Evolutionary conservation across 2,329 filamentous ascomycete species (phyloP), one percentile per base, ranked within the genome.

Genomic region (Aspergillus uvarum): DNA sequence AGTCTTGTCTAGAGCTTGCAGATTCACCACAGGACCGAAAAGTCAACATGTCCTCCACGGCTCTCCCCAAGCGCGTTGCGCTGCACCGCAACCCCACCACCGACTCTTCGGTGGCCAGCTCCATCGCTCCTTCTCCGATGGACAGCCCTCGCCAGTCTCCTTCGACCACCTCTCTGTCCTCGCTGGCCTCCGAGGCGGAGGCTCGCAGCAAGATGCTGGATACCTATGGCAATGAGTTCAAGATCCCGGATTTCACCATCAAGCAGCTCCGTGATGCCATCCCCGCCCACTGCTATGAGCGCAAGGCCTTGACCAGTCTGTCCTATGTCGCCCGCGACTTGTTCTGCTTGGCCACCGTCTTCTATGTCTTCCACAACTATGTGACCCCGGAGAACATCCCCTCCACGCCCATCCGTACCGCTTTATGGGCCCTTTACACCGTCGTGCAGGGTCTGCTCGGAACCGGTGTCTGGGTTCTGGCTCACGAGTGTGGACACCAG

Each of bases 181-280:
- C 95, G 26, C 83, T 98, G 75, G 88, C 86, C 59, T 93, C 90
- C 11, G 84, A 87, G 58, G 81, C 85, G 49, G 85, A 83, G 58
- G 81, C 83, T 67, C 72, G 58, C 66, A 65, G 75, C 67, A 87
- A 88, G 76, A 85, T 99, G 68, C 72, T 95, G 65, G 93, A 99
- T 80, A 94, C 92, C 12, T 95, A 96, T 76, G 95, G 95, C 79
- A 96, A 98, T 79, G 85, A 92, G 72, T 99, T 99, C 82, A 83
- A 91, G 77, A 84, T 96, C 59, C 95, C 95, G 68, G 89, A 98
- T 80, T 99, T 90, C 83, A 96, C 92, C 74, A 96, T 99, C 85
- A 96, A 96, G 84, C 87, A 99, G 75, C 94, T 99, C 75, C 89
- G 92, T 72, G 90, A 96, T 80, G 95, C 95, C 76, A 99, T 99